These are phyloP conservation scores for Eragrostis nindensis DNA, from an alignment of 176 grass and related monocot species.

Conservation along the genomic window DNA sequence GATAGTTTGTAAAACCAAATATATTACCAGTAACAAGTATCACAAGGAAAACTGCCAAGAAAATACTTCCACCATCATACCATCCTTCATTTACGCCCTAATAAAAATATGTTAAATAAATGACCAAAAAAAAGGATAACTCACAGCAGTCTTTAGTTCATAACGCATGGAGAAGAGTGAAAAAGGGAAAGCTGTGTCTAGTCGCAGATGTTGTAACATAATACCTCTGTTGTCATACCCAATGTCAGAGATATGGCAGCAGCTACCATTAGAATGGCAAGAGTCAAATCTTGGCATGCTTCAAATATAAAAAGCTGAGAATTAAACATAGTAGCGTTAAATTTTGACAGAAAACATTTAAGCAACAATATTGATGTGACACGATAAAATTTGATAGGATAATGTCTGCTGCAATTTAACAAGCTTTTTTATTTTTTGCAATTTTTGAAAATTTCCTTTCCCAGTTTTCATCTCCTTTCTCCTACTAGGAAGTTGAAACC, in stretches of 20 bases:
- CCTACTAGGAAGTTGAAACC: conserved; percentile 1
- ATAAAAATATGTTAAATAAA: conserved; percentile 32
- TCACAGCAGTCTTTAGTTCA: neutral
- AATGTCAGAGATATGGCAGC: conserved; percentile 83
- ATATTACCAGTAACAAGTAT: conserved; percentile 90
- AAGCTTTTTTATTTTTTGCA: neutral
- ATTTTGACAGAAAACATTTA: conserved; percentile 30
- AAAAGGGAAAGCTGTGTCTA: conserved; percentile 15
- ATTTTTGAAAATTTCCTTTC: neutral
- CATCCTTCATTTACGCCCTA: conserved; percentile 89
- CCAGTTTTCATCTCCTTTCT: neutral
- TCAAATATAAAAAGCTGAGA: conserved; percentile 88
- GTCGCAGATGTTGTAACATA: conserved; percentile 31
- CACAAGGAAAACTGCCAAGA: conserved; percentile 96
- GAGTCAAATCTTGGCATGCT: conserved; percentile 93
- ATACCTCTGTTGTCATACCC: conserved; percentile 95
- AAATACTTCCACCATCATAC: conserved; percentile 98
- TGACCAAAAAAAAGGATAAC: conserved; percentile 21
- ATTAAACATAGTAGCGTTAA: conserved; percentile 40
- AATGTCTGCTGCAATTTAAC: neutral
- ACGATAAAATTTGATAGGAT: neutral
- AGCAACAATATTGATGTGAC: neutral
- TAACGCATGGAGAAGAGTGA: neutral
- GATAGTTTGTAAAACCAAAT: conserved; percentile 13
- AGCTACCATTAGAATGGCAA: conserved; percentile 87